Evolutionary conservation across 257 asterid species (phyloP), one percentile per base, ranked within the genome.

Genomic region (Solanum ahanhuiri): DNA sequence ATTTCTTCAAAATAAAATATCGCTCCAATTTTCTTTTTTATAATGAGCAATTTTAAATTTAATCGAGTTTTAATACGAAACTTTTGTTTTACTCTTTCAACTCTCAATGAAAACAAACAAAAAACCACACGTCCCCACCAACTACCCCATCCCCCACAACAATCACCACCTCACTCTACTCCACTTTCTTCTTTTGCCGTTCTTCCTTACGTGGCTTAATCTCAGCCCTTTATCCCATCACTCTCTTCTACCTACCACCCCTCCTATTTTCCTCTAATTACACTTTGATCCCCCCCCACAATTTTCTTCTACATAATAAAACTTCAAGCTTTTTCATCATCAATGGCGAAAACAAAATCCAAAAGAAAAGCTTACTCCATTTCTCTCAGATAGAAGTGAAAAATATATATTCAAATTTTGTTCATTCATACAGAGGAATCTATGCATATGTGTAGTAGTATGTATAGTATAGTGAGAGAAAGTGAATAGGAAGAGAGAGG

Each of bases 131-230:
- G 88, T 71, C 88, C 93, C 95, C 95, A 86, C 97, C 64, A 18
- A 7, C 0, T 18, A 54, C 64, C 63, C 63, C 23, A 54, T 18
- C 2, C 23, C 4, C 64, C 96, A 91, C 93, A 73, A 87, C 86
- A 72, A 86, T 86, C 90, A 87, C 88, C 71, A 54, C 64, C 64
- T 54, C 64, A 41, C 67, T 64, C 57, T 57, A 57, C 64, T 57
- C 43, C 88, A 37, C 87, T 86, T 63, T 58, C 84, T 71, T 71
- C 77, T 83, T 48, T 69, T 79, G 77, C 81, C 81, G 54, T 71
- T 48, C 72, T 63, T 51, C n/a, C 71, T 85, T 86, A 93, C 90
- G 93, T 89, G 96, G 88, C 90, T 20, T 15, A n/a, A 88, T 87
- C 84, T 54, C 1, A 64, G 35, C 92, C 90, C 70, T 87, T 57